These are phyloP conservation scores for Crithidia fasciculata DNA, from an alignment of 208 protist species.

Conservation along the genomic window DNA sequence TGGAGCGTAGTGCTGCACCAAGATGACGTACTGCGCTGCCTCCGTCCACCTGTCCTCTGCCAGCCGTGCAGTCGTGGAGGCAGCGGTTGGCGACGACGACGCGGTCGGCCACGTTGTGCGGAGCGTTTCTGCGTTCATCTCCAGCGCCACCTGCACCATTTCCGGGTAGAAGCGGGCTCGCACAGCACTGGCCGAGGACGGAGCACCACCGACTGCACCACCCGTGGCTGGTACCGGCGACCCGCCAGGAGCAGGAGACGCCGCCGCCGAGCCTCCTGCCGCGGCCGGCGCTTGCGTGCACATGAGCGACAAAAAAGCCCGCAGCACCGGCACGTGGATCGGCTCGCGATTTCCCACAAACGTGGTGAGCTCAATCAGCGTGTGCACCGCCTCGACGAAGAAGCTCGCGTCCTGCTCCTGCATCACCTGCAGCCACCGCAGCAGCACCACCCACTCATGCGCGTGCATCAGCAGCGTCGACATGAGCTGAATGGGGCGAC, in stretches of 20 bases:
- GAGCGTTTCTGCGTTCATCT: conserved; percentile 18
- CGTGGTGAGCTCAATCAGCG: conserved; percentile 77
- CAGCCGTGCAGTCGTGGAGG: conserved; percentile 8
- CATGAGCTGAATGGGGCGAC: conserved; percentile 69
- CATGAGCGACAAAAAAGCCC: conserved; percentile 62
- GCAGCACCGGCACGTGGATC: conserved; percentile 75
- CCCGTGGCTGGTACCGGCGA: conserved; percentile 1
- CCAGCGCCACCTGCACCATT: conserved; percentile 58
- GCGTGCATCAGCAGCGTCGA: conserved; percentile 80
- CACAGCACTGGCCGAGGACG: no score
- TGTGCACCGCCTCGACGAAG: conserved; percentile 63
- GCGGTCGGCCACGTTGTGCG: background rate
- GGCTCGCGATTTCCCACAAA: conserved; percentile 87
- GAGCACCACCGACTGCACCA: no score
- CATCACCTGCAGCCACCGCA: conserved; percentile 54
- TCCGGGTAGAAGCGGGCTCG: conserved; percentile 61
- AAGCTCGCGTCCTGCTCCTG: conserved; percentile 31
- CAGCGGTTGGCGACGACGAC: background rate
- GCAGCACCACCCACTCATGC: conserved; percentile 78
- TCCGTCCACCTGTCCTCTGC: conserved; percentile 64
- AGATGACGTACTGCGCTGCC: conserved; percentile 65
- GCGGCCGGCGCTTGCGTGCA: background rate
- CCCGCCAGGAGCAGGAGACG: background rate
- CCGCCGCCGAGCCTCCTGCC: background rate
- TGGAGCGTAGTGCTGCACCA: conserved; percentile 55